Conservation (phyloP, 495 filamentous ascomycete species). For the Podospora comata region DNA sequence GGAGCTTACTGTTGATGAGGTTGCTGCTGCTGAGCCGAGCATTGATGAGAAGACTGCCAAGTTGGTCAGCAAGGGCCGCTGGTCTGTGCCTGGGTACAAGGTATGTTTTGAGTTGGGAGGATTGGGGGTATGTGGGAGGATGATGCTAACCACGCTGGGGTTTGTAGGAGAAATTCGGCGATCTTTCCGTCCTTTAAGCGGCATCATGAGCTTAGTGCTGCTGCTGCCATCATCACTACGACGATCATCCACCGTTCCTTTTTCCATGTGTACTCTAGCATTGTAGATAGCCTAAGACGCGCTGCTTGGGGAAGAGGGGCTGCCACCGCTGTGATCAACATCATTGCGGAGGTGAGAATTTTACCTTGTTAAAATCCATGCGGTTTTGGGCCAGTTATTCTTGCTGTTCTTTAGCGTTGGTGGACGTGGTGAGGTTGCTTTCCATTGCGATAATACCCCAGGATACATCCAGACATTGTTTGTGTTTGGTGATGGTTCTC, state of each 20-base stretch:
- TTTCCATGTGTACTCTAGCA: slow-evolving; percentile 56
- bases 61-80: slow-evolving; percentile 94
- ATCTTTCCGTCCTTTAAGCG: slow-evolving; percentile 83
- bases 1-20: slow-evolving; percentile 96
- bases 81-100: slow-evolving; percentile 98
- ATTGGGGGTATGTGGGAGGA: not conserved
- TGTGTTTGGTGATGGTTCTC: too few species aligned
- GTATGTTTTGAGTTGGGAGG: slow-evolving; percentile 47
- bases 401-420: too few species aligned
- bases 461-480: too few species aligned
- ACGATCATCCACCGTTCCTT: slow-evolving; percentile 15
- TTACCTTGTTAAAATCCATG: slow-evolving; percentile 14
- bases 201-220: not conserved
- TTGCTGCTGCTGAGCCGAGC: slow-evolving; percentile 85
- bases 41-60: slow-evolving; percentile 92
- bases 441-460: too few species aligned
- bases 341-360: slow-evolving; percentile 27
- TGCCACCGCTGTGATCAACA: not conserved
- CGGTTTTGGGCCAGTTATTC: not conserved
- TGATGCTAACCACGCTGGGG: slow-evolving; percentile 8
- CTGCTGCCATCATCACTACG: slow-evolving; percentile 2
- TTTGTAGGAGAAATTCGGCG: slow-evolving; percentile 92
- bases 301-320: slow-evolving; percentile 19
- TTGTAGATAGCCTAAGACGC: slow-evolving; percentile 48
- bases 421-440: too few species aligned